These are phyloP conservation scores for Euphorbia lathyris DNA, from an alignment of 345 rosid genomes.

Conservation along the genomic window DNA sequence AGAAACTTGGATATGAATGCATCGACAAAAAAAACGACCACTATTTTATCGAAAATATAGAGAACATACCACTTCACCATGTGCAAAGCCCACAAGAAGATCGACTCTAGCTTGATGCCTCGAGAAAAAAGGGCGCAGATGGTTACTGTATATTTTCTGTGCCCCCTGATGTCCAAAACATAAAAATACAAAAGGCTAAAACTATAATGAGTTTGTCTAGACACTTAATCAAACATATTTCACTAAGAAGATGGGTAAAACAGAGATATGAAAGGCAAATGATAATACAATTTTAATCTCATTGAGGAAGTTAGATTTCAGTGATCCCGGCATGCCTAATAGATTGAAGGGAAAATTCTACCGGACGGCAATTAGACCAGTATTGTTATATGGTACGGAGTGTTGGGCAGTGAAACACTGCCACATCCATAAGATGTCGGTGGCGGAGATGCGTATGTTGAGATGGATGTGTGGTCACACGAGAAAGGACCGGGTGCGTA, in stretches of 20 bases:
- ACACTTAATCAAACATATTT: not conserved
- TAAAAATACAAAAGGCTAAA: too few species aligned
- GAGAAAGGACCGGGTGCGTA: too few species aligned
- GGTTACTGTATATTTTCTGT: constrained; percentile 49
- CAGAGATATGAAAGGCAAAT: not conserved
- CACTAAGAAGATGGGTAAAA: not conserved
- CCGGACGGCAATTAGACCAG: too few species aligned
- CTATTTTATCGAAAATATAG: not conserved
- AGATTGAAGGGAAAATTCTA: too few species aligned
- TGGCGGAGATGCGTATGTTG: too few species aligned
- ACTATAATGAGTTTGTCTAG: not conserved
- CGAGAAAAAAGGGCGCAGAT: constrained; percentile 56
- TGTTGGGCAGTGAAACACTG: too few species aligned
- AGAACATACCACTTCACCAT: constrained; percentile 42
- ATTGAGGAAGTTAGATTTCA: constrained; percentile 1
- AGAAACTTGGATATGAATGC: not conserved
- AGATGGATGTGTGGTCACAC: too few species aligned
- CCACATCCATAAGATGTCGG: too few species aligned
- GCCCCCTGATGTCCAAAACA: constrained; percentile 45
- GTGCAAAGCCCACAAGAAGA: constrained; percentile 36
- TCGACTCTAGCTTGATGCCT: constrained; percentile 57
- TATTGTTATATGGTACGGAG: too few species aligned
- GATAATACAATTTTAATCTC: not conserved
- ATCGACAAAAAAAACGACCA: not conserved
- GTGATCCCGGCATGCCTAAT: too few species aligned